Conservation (phyloP, 306 rosid species). For the Mimosa pudica region DNA sequence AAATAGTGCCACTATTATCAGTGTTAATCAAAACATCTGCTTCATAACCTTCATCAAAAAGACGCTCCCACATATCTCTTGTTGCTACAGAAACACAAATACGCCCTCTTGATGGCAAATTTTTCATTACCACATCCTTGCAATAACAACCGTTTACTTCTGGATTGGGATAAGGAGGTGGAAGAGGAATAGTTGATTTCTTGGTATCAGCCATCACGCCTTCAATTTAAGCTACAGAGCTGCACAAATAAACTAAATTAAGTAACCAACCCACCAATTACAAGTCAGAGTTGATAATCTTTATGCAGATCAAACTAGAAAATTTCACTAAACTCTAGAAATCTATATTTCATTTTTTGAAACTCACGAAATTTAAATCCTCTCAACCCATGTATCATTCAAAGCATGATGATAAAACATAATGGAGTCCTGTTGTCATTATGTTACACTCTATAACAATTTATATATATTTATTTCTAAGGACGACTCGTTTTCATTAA, state of each 20-base stretch:
- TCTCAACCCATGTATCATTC: not conserved
- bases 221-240: slow-evolving; percentile 31
- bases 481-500: slow-evolving; percentile 9
- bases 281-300: not conserved
- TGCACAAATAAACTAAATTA: slow-evolving; percentile 35
- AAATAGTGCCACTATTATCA: slow-evolving; percentile 62
- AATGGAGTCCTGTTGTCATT: not conserved
- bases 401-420: too few relatives aligned
- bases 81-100: slow-evolving; percentile 49
- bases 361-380: not conserved
- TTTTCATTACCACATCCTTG: not conserved
- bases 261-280: not conserved
- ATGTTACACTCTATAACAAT: not conserved
- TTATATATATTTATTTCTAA: not conserved
- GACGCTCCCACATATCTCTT: slow-evolving; percentile 69
- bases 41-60: slow-evolving; percentile 66
- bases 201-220: slow-evolving; percentile 38
- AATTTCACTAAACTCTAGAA: not conserved
- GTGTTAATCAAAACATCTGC: slow-evolving; percentile 80
- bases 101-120: slow-evolving; percentile 39
- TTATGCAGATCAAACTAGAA: not conserved
- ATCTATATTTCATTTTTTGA: not conserved
- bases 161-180: slow-evolving; percentile 60
- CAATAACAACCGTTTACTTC: slow-evolving; percentile 29
- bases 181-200: slow-evolving; percentile 39